Evolutionary conservation across 2,329 filamentous ascomycete species (phyloP), one percentile per base, ranked within the genome.

Genomic region (Aureobasidium namibiae): DNA sequence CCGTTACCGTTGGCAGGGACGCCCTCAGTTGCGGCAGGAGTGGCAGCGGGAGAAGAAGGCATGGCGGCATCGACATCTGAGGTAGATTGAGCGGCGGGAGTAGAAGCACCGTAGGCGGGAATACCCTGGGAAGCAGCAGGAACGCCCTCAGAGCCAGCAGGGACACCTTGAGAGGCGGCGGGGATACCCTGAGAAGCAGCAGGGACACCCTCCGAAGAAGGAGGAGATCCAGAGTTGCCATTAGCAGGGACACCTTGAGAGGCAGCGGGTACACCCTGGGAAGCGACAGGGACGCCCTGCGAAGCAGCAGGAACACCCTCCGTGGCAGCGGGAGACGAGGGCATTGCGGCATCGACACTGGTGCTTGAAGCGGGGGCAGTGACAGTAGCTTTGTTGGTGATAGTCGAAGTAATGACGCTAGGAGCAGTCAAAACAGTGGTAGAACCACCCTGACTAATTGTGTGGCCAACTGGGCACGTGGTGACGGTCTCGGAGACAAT

Each of bases 391-490:
- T n/a, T 52, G 46, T 18, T 50, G 36, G 45, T 52, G 21, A 59
- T 18, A 16, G 26, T 36, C 26, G 57, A 48, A 39, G 57, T 59
- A 6, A 59, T 59, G 38, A 59, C 57, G 31, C 41, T 48, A 36
- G 57, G 57, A 34, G 57, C 33, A 18, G 46, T 59, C 57, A 59
- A 45, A 14, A 53, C 46, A 16, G 57, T 59, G 29, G 57, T 59
- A 14, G 33, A 29, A 16, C 59, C 49, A 31, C 39, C 50, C 29
- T 18, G 11, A 23, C n/a, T 29, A 9, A 54, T 42, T 11, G 50
- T 56, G 26, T 60, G 42, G 24, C 59, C 59, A 16, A 50, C 52
- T n/a, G 59, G 59, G 34, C 59, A 60, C 2, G 59, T 60, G 2
- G 60, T 61, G 9, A 61, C 39, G 3, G 60, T 61, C 42, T 46